phyloP scores from a whole-genome alignment of 2,329 filamentous ascomycete genomes.

The Penicillium sp. region DNA sequence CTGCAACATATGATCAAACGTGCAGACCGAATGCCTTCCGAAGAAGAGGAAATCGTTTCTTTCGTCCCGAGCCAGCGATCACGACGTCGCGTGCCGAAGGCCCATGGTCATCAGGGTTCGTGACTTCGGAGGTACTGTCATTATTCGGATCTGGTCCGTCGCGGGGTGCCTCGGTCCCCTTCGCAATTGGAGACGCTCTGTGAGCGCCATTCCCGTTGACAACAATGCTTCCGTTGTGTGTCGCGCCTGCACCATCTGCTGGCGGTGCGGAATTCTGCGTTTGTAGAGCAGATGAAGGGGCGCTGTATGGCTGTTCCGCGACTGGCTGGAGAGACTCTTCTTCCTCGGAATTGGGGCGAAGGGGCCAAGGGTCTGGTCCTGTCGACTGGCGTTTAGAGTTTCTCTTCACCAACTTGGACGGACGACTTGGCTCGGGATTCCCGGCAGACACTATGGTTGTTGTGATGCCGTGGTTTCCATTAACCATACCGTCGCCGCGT shows the following conservation, averaged over 20 bases:
- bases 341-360: conserved; percentile 6
- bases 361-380: conserved; percentile 22
- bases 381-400: conserved; percentile 17
- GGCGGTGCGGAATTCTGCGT: neutral
- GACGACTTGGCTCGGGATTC: conserved; percentile 10
- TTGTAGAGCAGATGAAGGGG: conserved; percentile 4
- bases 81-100: conserved; percentile 24
- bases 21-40: conserved; percentile 40
- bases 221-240: conserved; percentile 8
- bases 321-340: conserved; percentile 7
- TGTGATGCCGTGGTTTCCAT: conserved; percentile 9
- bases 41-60: conserved; percentile 40
- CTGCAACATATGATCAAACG: conserved; percentile 4
- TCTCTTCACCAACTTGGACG: conserved; percentile 26
- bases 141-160: conserved; percentile 7
- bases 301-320: conserved; percentile 8
- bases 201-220: conserved; percentile 7
- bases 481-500: conserved; percentile 19
- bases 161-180: conserved; percentile 8
- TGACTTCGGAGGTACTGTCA: conserved; percentile 12
- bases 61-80: conserved; percentile 33
- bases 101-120: conserved; percentile 11
- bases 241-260: neutral
- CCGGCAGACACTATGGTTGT: conserved; percentile 19
- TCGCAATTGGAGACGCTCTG: conserved; percentile 2